Conservation (phyloP, 2,329 filamentous ascomycete genomes). For the Ascochyta clinopodiicola region DNA sequence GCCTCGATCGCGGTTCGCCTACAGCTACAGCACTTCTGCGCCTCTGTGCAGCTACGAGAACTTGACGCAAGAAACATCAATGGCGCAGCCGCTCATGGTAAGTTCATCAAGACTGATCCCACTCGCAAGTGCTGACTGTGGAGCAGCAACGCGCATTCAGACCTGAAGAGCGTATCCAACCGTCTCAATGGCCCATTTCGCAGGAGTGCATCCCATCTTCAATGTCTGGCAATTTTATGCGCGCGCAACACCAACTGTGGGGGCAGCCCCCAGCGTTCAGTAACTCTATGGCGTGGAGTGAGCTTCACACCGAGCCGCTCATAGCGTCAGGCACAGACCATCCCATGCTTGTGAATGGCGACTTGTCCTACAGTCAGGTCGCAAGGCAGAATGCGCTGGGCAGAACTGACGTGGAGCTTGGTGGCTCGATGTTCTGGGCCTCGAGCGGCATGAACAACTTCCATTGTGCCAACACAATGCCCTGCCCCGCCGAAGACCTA, state of each 20-base stretch:
- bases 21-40: conserved; percentile 3
- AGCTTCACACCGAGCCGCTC: conserved; percentile 9
- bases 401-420: conserved; percentile 12
- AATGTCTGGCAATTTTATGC: neutral
- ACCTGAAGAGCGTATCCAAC: conserved; percentile 6
- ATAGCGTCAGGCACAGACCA: conserved; percentile 13
- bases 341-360: conserved; percentile 7
- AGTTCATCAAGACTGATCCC: neutral
- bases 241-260: neutral
- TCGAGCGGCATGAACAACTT: neutral
- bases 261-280: neutral
- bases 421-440: neutral
- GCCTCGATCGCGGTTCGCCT: conserved; percentile 6
- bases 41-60: neutral
- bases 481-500: conserved; percentile 18
- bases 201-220: neutral
- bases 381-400: conserved; percentile 3
- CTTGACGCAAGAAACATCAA: conserved; percentile 9
- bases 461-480: neutral
- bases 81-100: conserved; percentile 27
- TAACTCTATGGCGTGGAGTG: neutral
- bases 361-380: conserved; percentile 14
- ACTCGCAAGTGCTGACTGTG: conserved; percentile 2
- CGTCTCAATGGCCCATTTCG: conserved; percentile 15
- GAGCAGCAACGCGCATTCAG: conserved; percentile 19